Conservation (phyloP, 495 filamentous ascomycete species). For the Elasticomyces elasticus region DNA sequence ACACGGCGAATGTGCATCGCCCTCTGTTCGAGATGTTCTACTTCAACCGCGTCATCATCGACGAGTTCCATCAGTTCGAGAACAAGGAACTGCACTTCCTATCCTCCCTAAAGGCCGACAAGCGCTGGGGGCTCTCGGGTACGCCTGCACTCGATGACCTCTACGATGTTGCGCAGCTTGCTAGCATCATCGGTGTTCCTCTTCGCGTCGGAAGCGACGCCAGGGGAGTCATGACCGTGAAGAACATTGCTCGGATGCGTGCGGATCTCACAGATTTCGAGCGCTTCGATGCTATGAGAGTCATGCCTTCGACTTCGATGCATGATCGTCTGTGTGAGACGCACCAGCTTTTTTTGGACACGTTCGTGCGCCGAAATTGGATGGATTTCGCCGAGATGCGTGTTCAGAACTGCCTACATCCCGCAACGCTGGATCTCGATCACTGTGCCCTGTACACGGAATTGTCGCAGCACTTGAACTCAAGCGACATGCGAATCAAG, state of each 20-base stretch:
- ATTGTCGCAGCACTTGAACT: constrained; percentile 24
- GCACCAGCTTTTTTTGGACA: constrained; percentile 26
- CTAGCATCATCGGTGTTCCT: constrained; percentile 44
- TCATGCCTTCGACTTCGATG: constrained; percentile 19
- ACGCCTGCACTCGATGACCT: constrained; percentile 52
- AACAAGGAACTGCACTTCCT: constrained; percentile 29
- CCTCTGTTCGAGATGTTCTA: constrained; percentile 49
- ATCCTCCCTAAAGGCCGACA: constrained; percentile 35
- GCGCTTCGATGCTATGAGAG: constrained; percentile 21
- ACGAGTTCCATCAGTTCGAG: constrained; percentile 56
- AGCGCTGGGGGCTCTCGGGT: constrained; percentile 59
- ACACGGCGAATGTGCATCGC: constrained; percentile 14
- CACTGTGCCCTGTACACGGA: constrained; percentile 26
- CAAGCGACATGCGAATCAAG: constrained; percentile 24
- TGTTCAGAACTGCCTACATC: constrained; percentile 17
- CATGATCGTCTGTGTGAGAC: constrained; percentile 21
- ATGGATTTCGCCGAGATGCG: constrained; percentile 18
- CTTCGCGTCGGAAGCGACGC: constrained; percentile 28
- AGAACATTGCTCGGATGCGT: constrained; percentile 21
- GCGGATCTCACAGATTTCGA: constrained; percentile 28
- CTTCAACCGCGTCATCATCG: constrained; percentile 55
- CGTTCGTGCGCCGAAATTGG: constrained; percentile 28
- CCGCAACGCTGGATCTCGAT: constrained; percentile 15
- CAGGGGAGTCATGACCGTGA: constrained; percentile 23
- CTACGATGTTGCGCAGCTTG: constrained; percentile 49